Base-by-base conservation (phyloP, 2,329 filamentous ascomycete species). In the Talaromyces sp. region DNA sequence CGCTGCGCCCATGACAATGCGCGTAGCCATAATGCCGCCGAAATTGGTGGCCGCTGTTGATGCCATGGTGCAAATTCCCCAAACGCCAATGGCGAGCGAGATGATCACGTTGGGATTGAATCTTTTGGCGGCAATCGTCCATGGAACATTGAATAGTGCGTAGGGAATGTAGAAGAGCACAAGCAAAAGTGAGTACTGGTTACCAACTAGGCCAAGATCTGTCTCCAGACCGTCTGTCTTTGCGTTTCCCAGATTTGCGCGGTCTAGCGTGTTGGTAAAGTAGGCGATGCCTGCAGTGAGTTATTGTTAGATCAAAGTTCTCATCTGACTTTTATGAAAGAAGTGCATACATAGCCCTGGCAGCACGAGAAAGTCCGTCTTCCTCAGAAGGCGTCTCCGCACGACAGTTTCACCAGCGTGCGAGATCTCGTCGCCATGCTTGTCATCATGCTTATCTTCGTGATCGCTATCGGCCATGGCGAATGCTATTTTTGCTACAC, bases 1-100 rank as follows among this genome's bases (percentile, higher is more conserved):
- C 25, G 68, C 72, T 1, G 71, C 67, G 2, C 91, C 91, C 0
- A 95, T 82, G 73, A 95, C 91, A 79, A 95, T 93, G 32, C 89
- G 83, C 2, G 88, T 89, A 0, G 85, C 81, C n/a, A 95, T 78
- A 3, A 96, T 79, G 0, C 90, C 89, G 17, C 78, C 77, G 71
- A 91, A 95, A 70, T 84, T 92, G 10, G n/a, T 58, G n/a, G 55
- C 42, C 4, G 60, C 55, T 6, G 55, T 55, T 7, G 56, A 36
- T 9, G 52, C 52, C 54, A 58, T 54, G 11, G 60, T 44, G 25
- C 81, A 63, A 7, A 71, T 65, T 9, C 69, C 69, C 70, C 69
- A 72, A 27, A 67, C 64, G 3, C 51, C n/a, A 5, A 62, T 39
- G 10, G 57, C 5, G 5, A 62, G n/a, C 7, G 55, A 55, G 10